These are phyloP conservation scores for Triticum monococcum DNA, from an alignment of 176 grass and related monocot genomes.

Conservation along the genomic window DNA sequence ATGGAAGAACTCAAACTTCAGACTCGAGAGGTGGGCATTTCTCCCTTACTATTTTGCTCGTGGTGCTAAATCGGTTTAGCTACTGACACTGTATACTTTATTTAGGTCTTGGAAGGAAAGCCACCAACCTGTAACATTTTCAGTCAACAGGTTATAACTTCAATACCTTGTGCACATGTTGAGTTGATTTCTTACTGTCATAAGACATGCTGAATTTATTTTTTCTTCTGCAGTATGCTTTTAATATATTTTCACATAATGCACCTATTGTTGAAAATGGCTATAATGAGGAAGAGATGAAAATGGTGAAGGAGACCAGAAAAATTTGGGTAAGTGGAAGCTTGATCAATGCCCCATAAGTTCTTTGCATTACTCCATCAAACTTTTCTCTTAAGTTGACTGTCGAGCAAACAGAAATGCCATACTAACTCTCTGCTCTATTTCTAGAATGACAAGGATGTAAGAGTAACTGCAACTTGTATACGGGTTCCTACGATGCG, in stretches of 20 bases:
- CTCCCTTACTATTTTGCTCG: background rate
- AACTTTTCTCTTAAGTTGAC: conserved; percentile 5
- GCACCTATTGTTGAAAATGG: conserved; percentile 84
- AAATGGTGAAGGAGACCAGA: conserved; percentile 87
- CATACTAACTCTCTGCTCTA: conserved; percentile 6
- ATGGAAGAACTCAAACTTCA: conserved; percentile 94
- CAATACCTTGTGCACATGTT: background rate
- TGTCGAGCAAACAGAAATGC: background rate
- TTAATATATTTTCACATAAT: conserved; percentile 98
- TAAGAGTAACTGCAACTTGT: conserved; percentile 91
- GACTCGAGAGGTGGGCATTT: conserved; percentile 67
- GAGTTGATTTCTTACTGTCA: background rate
- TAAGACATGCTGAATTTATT: conserved; percentile 18
- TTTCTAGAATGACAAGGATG: conserved; percentile 78
- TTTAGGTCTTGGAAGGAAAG: conserved; percentile 94
- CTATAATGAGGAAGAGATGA: conserved; percentile 99
- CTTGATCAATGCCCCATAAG: background rate
- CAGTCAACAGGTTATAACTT: conserved; percentile 65
- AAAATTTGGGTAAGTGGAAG: conserved; percentile 82
- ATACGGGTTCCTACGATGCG: conserved; percentile 94
- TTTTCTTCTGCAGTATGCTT: conserved; percentile 81
- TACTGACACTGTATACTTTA: background rate
- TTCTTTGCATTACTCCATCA: background rate
- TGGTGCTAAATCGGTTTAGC: background rate
- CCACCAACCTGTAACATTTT: conserved; percentile 94